Conservation (phyloP, 139 green algal genomes). For the Chlorella sp. region DNA sequence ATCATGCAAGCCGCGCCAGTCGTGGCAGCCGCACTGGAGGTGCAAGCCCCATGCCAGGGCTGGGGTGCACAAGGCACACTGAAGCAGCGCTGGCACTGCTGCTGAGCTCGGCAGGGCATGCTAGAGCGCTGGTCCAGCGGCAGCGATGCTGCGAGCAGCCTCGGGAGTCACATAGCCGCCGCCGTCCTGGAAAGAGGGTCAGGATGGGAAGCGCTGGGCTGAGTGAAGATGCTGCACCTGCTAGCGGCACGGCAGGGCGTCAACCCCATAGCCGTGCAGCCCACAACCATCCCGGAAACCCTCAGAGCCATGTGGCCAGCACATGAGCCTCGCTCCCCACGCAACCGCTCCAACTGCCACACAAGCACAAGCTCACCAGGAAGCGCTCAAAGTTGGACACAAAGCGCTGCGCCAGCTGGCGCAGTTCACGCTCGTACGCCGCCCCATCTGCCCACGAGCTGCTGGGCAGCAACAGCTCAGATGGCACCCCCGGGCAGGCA, state of each 20-base stretch:
- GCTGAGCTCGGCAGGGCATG: background rate
- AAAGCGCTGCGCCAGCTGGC: slow-evolving; percentile 70
- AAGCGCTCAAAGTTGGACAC: slow-evolving; percentile 28
- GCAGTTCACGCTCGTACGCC: slow-evolving; percentile 67
- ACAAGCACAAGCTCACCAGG: too few relatives aligned
- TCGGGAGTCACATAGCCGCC: background rate
- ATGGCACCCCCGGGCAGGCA: slow-evolving; percentile 68
- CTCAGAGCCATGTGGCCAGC: too few relatives aligned
- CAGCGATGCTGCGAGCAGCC: background rate
- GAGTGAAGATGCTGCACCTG: background rate
- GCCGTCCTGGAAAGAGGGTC: background rate
- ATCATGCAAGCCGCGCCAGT: too few relatives aligned
- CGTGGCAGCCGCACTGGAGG: too few relatives aligned
- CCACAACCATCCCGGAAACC: too few relatives aligned
- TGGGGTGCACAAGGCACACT: too few relatives aligned
- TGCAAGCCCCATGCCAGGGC: too few relatives aligned
- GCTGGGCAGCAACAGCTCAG: slow-evolving; percentile 73
- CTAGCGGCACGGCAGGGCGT: background rate
- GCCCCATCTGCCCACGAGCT: slow-evolving; percentile 66
- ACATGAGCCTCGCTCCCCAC: too few relatives aligned
- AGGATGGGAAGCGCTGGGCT: too few relatives aligned
- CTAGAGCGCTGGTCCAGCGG: background rate
- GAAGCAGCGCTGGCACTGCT: too few relatives aligned
- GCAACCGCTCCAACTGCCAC: too few relatives aligned
- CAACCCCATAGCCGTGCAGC: too few relatives aligned